Evolutionary conservation across 2,329 filamentous ascomycete species (phyloP).

Genomic region (Pseudogymnoascus sp.): DNA sequence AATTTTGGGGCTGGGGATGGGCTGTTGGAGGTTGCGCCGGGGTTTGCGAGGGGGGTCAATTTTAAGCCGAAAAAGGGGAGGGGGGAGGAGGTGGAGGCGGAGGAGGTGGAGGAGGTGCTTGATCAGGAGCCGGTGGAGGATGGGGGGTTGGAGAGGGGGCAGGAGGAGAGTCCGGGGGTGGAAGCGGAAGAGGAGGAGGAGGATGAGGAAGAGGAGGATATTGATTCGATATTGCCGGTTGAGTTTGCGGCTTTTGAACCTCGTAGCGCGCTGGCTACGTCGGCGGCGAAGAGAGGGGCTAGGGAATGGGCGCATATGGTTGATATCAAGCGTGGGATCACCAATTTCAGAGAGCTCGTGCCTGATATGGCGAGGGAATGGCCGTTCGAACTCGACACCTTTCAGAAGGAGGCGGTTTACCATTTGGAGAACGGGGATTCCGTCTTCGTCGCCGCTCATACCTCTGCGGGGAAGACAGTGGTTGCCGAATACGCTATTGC

Average conservation of each 20-base stretch:
- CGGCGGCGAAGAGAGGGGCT: conserved; percentile 63
- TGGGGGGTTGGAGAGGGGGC: conserved; percentile 24
- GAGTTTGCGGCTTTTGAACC: conserved; percentile 91
- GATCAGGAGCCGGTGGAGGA: conserved; percentile 37
- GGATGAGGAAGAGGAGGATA: conserved; percentile 49
- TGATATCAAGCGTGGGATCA: conserved; percentile 82
- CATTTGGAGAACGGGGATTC: conserved; percentile 95
- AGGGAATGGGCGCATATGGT: conserved; percentile 98
- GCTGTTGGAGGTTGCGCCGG: conserved; percentile 72
- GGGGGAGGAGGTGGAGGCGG: conserved; percentile 51
- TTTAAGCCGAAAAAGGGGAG: conserved; percentile 54
- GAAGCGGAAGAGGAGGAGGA: conserved; percentile 28
- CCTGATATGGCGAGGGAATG: conserved; percentile 94
- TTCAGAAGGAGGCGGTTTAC: conserved; percentile 97
- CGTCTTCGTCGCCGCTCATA: conserved; percentile 95
- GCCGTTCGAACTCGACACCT: conserved; percentile 95
- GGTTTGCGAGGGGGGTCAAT: conserved; percentile 68
- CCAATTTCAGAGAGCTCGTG: conserved; percentile 89
- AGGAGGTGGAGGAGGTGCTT: conserved; percentile 60
- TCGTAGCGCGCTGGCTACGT: conserved; percentile 63
- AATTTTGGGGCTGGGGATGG: conserved; percentile 70
- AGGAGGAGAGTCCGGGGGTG: conserved; percentile 26
- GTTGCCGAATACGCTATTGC: conserved; percentile 98
- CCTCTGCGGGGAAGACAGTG: conserved; percentile 94
- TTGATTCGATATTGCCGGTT: conserved; percentile 80